Evolutionary conservation across 306 rosid species (phyloP).

Genomic region (Quercus bicolor): DNA sequence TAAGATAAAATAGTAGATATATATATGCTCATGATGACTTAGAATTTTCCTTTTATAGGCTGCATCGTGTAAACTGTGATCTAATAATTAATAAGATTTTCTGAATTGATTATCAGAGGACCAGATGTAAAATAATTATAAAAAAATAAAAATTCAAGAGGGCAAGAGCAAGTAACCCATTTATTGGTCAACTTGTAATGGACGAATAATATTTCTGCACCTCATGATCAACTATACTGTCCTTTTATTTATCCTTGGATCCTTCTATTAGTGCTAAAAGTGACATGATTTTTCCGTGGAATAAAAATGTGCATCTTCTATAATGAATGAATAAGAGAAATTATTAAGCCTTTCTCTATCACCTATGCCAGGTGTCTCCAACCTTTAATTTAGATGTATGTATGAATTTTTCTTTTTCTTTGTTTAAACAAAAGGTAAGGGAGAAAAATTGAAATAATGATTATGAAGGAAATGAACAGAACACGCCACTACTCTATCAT

Average conservation of each 20-base stretch:
- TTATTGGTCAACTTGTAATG: conserved; percentile 14
- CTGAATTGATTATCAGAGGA: not conserved
- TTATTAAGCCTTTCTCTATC: not conserved
- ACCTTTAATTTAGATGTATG: not conserved
- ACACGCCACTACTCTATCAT: too few relatives aligned
- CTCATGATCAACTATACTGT: too few relatives aligned
- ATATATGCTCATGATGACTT: conserved; percentile 5
- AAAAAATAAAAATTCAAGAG: too few relatives aligned
- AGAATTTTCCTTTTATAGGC: not conserved
- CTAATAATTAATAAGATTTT: not conserved
- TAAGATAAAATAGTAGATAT: too few relatives aligned
- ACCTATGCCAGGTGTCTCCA: not conserved
- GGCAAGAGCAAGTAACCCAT: not conserved
- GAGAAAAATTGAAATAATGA: too few relatives aligned
- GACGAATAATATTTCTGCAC: not conserved
- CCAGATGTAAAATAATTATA: not conserved
- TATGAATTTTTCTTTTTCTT: too few relatives aligned
- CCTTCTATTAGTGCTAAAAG: not conserved
- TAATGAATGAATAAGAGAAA: not conserved
- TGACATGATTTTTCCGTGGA: not conserved
- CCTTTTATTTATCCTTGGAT: not conserved
- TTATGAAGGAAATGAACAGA: too few relatives aligned
- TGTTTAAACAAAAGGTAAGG: not conserved
- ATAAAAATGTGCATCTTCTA: not conserved
- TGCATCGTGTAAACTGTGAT: not conserved